Percentiles rank a stretch among this genome's conserved stretches.
Evolutionary conservation across 83 land plant genomes (phyloP).

Genomic region (Larix sibirica): DNA sequence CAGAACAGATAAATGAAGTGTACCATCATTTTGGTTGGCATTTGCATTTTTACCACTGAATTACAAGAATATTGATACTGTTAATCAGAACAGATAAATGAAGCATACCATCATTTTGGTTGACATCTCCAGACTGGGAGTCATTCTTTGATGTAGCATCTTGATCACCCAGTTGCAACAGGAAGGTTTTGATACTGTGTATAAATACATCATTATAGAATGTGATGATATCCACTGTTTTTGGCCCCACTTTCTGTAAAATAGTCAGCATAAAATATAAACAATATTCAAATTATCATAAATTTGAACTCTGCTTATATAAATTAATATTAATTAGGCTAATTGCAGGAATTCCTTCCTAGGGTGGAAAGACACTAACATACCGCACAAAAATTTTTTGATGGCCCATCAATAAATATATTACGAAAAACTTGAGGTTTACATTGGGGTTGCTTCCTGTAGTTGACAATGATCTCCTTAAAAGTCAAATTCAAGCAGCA

Average conservation of each 20-base stretch:
- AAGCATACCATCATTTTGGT: constrained; percentile 45
- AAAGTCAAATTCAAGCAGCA: constrained; percentile 72
- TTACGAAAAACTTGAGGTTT: constrained; percentile 84
- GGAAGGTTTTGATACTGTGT: constrained; percentile 67
- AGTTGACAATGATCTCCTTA: constrained; percentile 76
- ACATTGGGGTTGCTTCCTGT: constrained; percentile 85
- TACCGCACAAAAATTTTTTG: constrained; percentile 56
- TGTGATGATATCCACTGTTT: constrained; percentile 86
- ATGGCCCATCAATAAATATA: constrained; percentile 71
- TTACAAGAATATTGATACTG: no score
- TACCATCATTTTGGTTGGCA: constrained; percentile 53
- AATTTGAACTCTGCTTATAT: not conserved
- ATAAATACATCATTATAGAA: constrained; percentile 92
- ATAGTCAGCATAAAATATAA: not conserved
- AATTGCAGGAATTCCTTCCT: no score
- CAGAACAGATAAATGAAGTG: not conserved
- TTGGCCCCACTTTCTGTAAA: constrained; percentile 63
- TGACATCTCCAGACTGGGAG: constrained; percentile 34
- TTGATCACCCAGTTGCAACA: constrained; percentile 66
- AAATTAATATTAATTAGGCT: not conserved
- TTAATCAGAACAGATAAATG: not conserved
- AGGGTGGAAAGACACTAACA: not conserved
- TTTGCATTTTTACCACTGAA: constrained; percentile 15
- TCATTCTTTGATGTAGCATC: constrained; percentile 24
- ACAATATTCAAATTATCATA: not conserved